phyloP scores from a whole-genome alignment of 352 stramenopile species.

The Phytophthora europaea region DNA sequence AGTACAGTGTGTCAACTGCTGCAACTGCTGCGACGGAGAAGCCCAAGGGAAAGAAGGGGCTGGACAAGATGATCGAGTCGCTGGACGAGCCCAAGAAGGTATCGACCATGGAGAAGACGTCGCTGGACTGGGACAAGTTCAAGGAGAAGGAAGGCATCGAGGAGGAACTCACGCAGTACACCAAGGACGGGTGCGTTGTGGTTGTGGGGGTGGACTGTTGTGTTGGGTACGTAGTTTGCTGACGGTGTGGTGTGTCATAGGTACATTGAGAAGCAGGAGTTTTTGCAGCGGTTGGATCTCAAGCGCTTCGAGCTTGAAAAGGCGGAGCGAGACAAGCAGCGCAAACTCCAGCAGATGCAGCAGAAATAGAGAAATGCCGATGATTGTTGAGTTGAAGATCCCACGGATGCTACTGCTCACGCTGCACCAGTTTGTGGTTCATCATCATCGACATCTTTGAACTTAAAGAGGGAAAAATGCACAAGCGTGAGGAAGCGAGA shows the following conservation, averaged over 20 bases:
- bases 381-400: background rate
- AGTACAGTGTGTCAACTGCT: constrained; percentile 63
- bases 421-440: background rate
- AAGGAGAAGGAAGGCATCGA: constrained; percentile 94
- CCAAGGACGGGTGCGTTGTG: constrained; percentile 88
- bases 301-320: constrained; percentile 93
- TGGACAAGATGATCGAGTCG: constrained; percentile 90
- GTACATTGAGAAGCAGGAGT: constrained; percentile 97
- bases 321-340: constrained; percentile 83
- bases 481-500: constrained; percentile 17
- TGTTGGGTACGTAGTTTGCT: background rate
- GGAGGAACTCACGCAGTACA: constrained; percentile 94
- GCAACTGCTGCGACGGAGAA: background rate
- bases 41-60: constrained; percentile 34
- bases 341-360: constrained; percentile 59
- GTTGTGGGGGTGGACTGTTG: background rate
- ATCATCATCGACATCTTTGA: background rate
- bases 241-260: constrained; percentile 29
- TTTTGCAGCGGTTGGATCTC: constrained; percentile 91
- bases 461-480: constrained; percentile 10
- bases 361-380: constrained; percentile 31
- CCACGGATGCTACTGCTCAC: background rate
- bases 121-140: constrained; percentile 96
- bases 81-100: constrained; percentile 93
- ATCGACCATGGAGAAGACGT: constrained; percentile 96